Evolutionary conservation across 257 asterid genomes (phyloP).

Genomic region (Petrea volubilis): DNA sequence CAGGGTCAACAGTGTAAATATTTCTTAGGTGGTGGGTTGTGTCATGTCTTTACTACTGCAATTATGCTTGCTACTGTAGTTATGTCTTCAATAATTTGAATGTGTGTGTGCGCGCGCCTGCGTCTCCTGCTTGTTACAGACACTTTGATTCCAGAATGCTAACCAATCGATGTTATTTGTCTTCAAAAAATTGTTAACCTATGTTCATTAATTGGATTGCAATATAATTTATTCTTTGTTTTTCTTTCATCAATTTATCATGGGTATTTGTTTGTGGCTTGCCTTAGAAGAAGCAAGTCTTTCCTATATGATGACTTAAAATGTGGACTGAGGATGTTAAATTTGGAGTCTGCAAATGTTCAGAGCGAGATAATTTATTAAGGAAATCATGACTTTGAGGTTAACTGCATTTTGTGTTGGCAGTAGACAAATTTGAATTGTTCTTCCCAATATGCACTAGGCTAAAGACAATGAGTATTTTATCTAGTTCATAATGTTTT

Average conservation of each 20-base stretch:
- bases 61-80: background rate
- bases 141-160: background rate
- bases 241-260: background rate
- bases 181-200: background rate
- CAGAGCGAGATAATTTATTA: background rate
- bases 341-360: background rate
- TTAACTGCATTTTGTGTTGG: background rate
- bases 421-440: background rate
- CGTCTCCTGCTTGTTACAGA: background rate
- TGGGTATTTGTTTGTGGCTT: background rate
- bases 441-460: background rate
- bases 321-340: background rate
- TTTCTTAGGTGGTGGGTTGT: too few relatives aligned
- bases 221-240: background rate
- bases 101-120: background rate
- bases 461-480: background rate
- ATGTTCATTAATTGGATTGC: background rate
- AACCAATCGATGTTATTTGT: background rate
- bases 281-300: background rate
- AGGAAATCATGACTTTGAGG: background rate
- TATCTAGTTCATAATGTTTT: background rate
- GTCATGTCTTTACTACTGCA: background rate
- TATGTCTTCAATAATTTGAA: slow-evolving; percentile 4
- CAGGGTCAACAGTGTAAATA: too few relatives aligned
- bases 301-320: background rate